Conservation (phyloP, 2,329 filamentous ascomycete species). For the Ophiocordyceps robertsii region DNA sequence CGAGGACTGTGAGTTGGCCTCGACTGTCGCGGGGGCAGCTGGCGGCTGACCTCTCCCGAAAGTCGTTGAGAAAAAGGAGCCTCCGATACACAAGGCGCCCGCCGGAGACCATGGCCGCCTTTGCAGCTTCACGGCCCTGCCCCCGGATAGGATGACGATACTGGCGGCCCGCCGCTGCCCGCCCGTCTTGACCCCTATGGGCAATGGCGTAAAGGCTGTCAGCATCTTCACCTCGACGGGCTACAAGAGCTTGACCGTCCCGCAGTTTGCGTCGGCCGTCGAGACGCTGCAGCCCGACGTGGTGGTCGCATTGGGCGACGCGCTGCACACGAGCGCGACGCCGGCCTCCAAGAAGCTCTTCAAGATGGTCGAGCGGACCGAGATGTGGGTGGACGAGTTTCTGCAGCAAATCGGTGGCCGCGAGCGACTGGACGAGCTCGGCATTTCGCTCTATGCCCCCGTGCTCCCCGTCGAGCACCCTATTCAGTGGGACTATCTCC, state of each 20-base stretch:
- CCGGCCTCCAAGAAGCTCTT: slow-evolving; percentile 59
- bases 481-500: slow-evolving; percentile 69
- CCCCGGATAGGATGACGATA: slow-evolving; percentile 51
- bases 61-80: slow-evolving; percentile 40
- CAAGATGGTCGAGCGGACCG: slow-evolving; percentile 78
- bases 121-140: slow-evolving; percentile 63
- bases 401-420: slow-evolving; percentile 25
- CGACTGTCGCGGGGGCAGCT: neutral
- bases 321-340: slow-evolving; percentile 31
- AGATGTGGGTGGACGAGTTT: slow-evolving; percentile 65
- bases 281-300: slow-evolving; percentile 65
- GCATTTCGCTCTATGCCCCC: slow-evolving; percentile 43
- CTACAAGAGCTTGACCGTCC: slow-evolving; percentile 56
- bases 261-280: slow-evolving; percentile 55
- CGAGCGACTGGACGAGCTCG: slow-evolving; percentile 12
- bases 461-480: slow-evolving; percentile 63
- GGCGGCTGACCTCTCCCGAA: slow-evolving; percentile 11
- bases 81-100: slow-evolving; percentile 33
- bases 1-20: slow-evolving; percentile 68
- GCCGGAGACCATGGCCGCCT: slow-evolving; percentile 38
- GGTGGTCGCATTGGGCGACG: slow-evolving; percentile 64
- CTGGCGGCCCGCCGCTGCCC: slow-evolving; percentile 68
- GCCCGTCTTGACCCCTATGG: slow-evolving; percentile 55
- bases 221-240: slow-evolving; percentile 79
- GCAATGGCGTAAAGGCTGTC: slow-evolving; percentile 58